Evolutionary conservation across 805 yeast genomes (phyloP), one percentile per base, ranked within the genome.

Genomic region (Torulaspora quercuum): DNA sequence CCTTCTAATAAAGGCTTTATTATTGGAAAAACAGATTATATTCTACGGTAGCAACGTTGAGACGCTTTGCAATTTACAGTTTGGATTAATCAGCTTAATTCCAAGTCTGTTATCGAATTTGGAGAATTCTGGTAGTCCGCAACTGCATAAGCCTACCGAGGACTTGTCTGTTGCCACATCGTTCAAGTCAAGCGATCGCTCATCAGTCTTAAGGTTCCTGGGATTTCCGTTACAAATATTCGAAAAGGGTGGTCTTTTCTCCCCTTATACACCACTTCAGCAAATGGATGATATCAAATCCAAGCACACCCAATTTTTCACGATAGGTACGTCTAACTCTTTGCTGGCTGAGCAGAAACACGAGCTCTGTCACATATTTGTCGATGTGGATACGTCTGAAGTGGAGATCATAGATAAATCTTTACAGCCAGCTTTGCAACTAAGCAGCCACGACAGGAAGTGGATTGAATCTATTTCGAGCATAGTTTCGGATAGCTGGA

Each of bases 201-300:
- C 72, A 44, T 84, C 95, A 0, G 70, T 89, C 56, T 64, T 90
- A 25, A 65, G 75, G 21, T 92, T 86, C 55, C 73, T 87, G 53
- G 98, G 97, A 0, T 67, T 92, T 20, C 98, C 98, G 0, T 65
- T 92, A 33, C 89, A 82, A 49, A 60, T 88, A 1, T 92, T 92
- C 61, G 87, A 87, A 33, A 75, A 76, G 48, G 94, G 94, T 28
- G 88, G 94, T 1, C 71, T 90, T 42, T 89, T 94, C 70, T 81
- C 82, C 49, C 97, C 98, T 2, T 92, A 90, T 62, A 71, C 89
- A n/a, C 95, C 97, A 0, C 65, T 92, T 37, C 98, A 90, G 59
- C 97, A 90, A 55, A 65, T 90, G 38, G 83, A 82, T 35, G 88
- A 83, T 48, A 67, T 92, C 35, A 68, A 67, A 20, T 70, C 73